Conservation (phyloP, 2,329 filamentous ascomycete genomes). For the Aspergillus caelatus region DNA sequence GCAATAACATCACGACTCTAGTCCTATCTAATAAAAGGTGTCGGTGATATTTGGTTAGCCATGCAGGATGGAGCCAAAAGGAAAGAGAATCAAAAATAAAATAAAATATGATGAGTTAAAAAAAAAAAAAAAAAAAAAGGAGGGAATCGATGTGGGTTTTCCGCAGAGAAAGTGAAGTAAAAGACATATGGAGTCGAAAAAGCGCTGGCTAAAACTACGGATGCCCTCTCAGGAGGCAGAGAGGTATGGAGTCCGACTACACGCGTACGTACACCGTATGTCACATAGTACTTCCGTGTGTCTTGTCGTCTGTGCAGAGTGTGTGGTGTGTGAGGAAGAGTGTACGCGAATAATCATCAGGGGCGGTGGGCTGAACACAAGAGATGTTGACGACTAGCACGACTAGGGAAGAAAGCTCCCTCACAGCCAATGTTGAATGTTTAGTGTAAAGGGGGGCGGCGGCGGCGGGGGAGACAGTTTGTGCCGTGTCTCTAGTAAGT, state of each 20-base stretch:
- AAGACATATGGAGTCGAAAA: not conserved
- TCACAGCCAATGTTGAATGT: constrained; percentile 10
- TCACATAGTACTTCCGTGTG: constrained; percentile 5
- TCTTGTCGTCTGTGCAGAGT: not conserved
- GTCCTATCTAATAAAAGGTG: not conserved
- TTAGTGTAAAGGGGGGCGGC: constrained; percentile 10
- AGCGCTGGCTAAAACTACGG: not conserved
- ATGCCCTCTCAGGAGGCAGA: not conserved
- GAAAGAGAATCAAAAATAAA: not conserved
- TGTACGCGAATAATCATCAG: constrained; percentile 9
- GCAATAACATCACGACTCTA: constrained; percentile 5
- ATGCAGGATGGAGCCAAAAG: not conserved
- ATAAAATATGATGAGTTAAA: not conserved
- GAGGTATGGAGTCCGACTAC: not conserved
- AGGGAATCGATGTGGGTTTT: not conserved
- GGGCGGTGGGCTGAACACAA: constrained; percentile 7
- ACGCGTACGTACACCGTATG: constrained; percentile 9
- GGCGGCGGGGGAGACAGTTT: constrained; percentile 15
- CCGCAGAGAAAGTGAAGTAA: not conserved
- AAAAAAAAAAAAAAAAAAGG: not conserved
- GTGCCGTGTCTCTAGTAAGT: constrained; percentile 25
- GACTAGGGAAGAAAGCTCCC: constrained; percentile 1
- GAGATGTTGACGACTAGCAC: not conserved
- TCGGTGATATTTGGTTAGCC: constrained; percentile 3
- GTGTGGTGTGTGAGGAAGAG: not conserved